Evolutionary conservation across 331 rosid genomes (phyloP), one percentile per base, ranked within the genome.

Genomic region (Malus hybrid): DNA sequence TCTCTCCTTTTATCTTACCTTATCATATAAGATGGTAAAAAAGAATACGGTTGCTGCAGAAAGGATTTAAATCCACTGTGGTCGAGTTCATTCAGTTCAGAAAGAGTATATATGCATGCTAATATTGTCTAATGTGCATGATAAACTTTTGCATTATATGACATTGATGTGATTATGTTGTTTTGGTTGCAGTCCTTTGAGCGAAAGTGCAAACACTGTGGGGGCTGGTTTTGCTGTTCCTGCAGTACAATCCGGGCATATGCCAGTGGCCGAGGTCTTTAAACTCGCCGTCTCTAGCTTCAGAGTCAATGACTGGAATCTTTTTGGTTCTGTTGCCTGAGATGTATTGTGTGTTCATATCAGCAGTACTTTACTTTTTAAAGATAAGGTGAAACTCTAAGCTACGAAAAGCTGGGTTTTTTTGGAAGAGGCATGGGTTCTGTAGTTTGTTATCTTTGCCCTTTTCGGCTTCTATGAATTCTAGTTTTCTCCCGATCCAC

Each of bases 181-280:
- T 60, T 74, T 26, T 81, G 68, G 66, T 65, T 86, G 81, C 92
- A 92, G 97, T 42, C 93, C 97, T 48, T 72, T 90, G 73, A 95
- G 97, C 2, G 93, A 95, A 83, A 95, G 93, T 33, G 97, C 97
- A 3, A 87, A 48, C 55, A n/a, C 96, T 15, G 97, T 89, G 10
- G 91, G 96, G 7, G 88, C 97, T 1, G 97, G 97, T 63, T 18
- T 71, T 50, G 89, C 90, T 74, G 89, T 85, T 83, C 90, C 97
- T 56, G 97, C 97, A 12, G 42, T 77, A 18, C 90, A 85, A 76
- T 86, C 85, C 56, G 99, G 99, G 56, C 85, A 82, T 28, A 55
- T 83, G 74, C 89, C 97, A 32, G 86, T 94, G 92, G 72, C 86
- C 16, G 97, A 95, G 78, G 87, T 89, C 78, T 87, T 89, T 60